A percentile compares a stretch with the other conserved stretches of the same genome.
Conservation (phyloP, 495 filamentous ascomycete genomes). For the Xylaria flabelliformis region DNA sequence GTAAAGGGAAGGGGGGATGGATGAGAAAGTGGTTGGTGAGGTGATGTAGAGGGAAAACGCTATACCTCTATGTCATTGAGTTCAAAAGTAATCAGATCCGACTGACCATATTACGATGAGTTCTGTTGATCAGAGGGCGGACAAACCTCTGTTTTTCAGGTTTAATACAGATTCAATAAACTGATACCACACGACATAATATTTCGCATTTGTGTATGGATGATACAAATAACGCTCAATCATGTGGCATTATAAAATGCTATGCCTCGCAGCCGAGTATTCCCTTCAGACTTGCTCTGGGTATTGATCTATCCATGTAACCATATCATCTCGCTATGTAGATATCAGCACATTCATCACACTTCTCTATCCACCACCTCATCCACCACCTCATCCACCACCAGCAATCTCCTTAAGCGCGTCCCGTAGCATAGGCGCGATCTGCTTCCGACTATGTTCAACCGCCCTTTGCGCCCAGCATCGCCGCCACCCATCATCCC, state of each 20-base stretch:
- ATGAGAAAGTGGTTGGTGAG: neutral
- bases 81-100: neutral
- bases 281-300: too few relatives aligned
- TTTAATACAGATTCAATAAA: neutral
- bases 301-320: neutral
- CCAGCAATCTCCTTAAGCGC: slow-evolving; percentile 54
- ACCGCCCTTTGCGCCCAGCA: slow-evolving; percentile 74
- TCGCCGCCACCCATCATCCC: slow-evolving; percentile 49
- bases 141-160: neutral
- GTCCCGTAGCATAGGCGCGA: slow-evolving; percentile 80
- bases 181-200: neutral
- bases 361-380: neutral
- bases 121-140: neutral
- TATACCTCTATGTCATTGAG: neutral
- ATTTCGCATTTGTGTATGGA: neutral
- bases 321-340: neutral
- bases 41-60: neutral
- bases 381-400: slow-evolving; percentile 7
- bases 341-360: neutral
- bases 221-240: too few relatives aligned
- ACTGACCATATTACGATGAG: neutral
- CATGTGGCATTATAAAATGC: neutral
- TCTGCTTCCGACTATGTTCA: slow-evolving; percentile 82
- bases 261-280: neutral
- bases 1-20: neutral